Evolutionary conservation across 345 rosid genomes (phyloP), one percentile per base, ranked within the genome.

Genomic region (Tarenaya hassleriana): DNA sequence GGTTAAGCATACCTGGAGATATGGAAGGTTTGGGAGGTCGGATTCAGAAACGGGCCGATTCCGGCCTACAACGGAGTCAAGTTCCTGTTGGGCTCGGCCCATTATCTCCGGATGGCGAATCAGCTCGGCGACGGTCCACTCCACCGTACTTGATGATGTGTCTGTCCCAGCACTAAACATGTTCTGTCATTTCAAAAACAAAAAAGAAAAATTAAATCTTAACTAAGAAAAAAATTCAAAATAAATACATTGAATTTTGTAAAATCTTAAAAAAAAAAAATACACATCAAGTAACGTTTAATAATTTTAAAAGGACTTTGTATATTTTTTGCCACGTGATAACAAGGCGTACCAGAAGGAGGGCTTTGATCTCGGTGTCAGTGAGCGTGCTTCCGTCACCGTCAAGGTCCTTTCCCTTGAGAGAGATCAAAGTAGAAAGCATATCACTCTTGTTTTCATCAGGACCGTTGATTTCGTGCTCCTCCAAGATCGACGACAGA

Each of bases 111-210:
- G 98, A 50, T 87, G 88, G 10, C 96, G 79, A 7, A 91, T 76
- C 0, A 91, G 64, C 33, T 91, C 98, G 0, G 98, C 87, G 16
- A 87, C 73, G 39, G 89, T 92, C 98, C 98, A 91, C 16, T 91
- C 98, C 15, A 75, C 76, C 0, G 98, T 91, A 62, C 95, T 80
- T 5, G 95, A 76, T n/a, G 96, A 70, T 37, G 98, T 91, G 74
- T 91, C 98, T 0, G 98, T 91, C 1, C 96, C 98, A 1, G 98
- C 96, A 0, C 85, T 67, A 42, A 91, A 87, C 98, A 91, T 84
- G 56, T 87, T 77, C 95, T 85, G 73, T 54, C 38, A 33, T 27
- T 18, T 18, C 0, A 15, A 15, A 11, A 6, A 55, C 1, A n/a
- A n/a, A n/a, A 14, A 11, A n/a, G 12, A 8, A 11, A 9, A 51